These are phyloP conservation scores for Pseudofabraea citricarpa DNA, from an alignment of 2,329 filamentous ascomycete species.

Conservation along the genomic window DNA sequence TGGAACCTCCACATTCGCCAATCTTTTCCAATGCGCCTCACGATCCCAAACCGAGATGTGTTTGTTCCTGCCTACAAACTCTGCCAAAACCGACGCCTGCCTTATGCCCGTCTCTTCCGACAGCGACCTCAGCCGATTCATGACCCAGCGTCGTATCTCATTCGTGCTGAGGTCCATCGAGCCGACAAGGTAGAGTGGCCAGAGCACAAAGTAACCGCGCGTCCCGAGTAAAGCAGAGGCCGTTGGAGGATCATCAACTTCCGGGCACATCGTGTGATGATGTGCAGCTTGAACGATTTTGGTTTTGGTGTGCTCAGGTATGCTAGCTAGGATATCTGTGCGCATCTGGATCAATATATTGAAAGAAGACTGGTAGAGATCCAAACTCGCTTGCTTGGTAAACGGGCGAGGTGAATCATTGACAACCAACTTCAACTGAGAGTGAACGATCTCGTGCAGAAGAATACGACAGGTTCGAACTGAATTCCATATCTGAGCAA, in stretches of 20 bases:
- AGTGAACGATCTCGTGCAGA: constrained; percentile 18
- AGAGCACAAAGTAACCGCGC: constrained; percentile 18
- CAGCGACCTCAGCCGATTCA: constrained; percentile 11
- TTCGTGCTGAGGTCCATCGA: constrained; percentile 17
- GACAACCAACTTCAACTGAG: constrained; percentile 10
- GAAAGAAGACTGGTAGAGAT: constrained; percentile 6
- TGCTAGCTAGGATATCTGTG: constrained; percentile 20
- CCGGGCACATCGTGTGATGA: no score
- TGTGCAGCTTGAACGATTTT: not conserved
- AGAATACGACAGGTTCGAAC: constrained; percentile 20
- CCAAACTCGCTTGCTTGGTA: constrained; percentile 7
- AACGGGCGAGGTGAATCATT: constrained; percentile 7
- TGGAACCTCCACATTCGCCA: no score
- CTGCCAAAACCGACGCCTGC: constrained; percentile 18
- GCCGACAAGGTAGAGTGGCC: constrained; percentile 20
- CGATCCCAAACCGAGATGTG: constrained; percentile 8
- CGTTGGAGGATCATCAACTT: not conserved
- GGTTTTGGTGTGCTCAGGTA: constrained; percentile 18
- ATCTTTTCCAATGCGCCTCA: not conserved
- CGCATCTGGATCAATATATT: constrained; percentile 14
- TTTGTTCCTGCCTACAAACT: constrained; percentile 5
- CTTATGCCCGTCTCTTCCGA: constrained; percentile 14
- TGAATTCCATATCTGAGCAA: constrained; percentile 24
- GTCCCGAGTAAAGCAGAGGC: constrained; percentile 9
- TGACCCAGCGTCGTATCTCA: constrained; percentile 15